Percentiles rank a stretch among this genome's conserved stretches.
Evolutionary conservation across 2,329 filamentous ascomycete species (phyloP).

Genomic region (Paraconiothyrium sp.): DNA sequence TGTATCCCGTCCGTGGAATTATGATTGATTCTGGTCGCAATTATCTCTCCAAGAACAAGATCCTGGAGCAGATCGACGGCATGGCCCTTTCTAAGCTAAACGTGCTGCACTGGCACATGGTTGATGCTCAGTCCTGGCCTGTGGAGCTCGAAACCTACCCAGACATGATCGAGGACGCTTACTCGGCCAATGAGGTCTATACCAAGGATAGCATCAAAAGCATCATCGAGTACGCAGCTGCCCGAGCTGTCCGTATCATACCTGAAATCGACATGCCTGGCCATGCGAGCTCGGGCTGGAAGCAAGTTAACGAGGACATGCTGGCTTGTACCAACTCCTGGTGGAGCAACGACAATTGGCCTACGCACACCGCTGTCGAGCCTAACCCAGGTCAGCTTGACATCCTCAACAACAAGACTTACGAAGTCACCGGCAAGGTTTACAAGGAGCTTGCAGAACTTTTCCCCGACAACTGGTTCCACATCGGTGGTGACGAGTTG

Average conservation of each 20-base stretch:
- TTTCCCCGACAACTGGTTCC: conserved; percentile 64
- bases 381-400: conserved; percentile 67
- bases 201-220: conserved; percentile 54
- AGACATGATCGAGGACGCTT: conserved; percentile 64
- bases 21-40: conserved; percentile 66
- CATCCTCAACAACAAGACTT: conserved; percentile 65
- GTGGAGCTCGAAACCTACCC: conserved; percentile 61
- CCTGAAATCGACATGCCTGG: conserved; percentile 72
- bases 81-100: conserved; percentile 67
- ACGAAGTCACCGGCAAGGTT: conserved; percentile 63
- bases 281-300: conserved; percentile 65
- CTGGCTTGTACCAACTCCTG: conserved; percentile 66
- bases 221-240: conserved; percentile 61
- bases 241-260: conserved; percentile 67
- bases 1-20: conserved; percentile 64
- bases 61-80: conserved; percentile 64
- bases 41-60: conserved; percentile 62
- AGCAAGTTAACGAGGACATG: conserved; percentile 65
- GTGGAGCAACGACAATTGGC: conserved; percentile 69
- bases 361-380: conserved; percentile 64
- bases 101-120: conserved; percentile 66
- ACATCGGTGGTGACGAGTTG: conserved; percentile 66
- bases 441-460: conserved; percentile 62
- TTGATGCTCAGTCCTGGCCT: conserved; percentile 66
- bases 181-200: conserved; percentile 60